phyloP scores from a whole-genome alignment of 2,329 filamentous ascomycete species.

The Davidsoniella australis region DNA sequence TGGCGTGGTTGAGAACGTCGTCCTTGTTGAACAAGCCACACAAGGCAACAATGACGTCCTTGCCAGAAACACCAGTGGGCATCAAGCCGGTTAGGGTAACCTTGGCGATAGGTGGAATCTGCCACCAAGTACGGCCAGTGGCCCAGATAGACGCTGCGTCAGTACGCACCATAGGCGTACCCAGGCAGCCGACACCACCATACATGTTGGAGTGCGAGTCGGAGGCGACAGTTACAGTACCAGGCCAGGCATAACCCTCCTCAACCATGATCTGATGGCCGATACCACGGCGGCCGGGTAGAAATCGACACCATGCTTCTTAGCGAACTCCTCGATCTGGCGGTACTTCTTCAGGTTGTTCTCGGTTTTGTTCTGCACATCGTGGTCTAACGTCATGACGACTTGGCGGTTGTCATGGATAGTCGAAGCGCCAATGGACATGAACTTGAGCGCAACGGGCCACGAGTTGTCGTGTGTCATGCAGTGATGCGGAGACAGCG shows the following conservation, averaged over 20 bases:
- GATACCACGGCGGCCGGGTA: conserved; percentile 63
- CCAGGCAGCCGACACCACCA: conserved; percentile 59
- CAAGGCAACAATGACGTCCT: conserved; percentile 84
- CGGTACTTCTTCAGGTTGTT: conserved; percentile 68
- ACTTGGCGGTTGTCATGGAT: conserved; percentile 37
- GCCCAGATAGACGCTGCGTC: conserved; percentile 79
- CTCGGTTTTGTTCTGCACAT: conserved; percentile 69
- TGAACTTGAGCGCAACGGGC: conserved; percentile 60
- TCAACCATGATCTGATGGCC: conserved; percentile 89
- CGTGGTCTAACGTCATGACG: conserved; percentile 60
- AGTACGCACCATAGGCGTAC: conserved; percentile 69
- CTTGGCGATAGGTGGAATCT: conserved; percentile 68
- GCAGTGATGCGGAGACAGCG: conserved; percentile 34
- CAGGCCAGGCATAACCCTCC: conserved; percentile 68
- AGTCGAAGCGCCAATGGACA: conserved; percentile 58
- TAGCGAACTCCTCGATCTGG: conserved; percentile 68
- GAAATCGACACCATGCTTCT: conserved; percentile 58
- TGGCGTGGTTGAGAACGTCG: conserved; percentile 77
- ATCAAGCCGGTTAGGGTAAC: conserved; percentile 61
- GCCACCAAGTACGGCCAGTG: conserved; percentile 72
- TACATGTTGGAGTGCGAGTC: conserved; percentile 73
- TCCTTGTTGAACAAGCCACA: conserved; percentile 74
- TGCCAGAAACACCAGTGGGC: conserved; percentile 69
- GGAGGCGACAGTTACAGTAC: conserved; percentile 63
- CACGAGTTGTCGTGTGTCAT: conserved; percentile 82